A percentile compares a stretch with the other conserved stretches of the same genome.
These are phyloP conservation scores for Monoraphidium neglectum DNA, from an alignment of 139 green algal species.

Conservation along the genomic window DNA sequence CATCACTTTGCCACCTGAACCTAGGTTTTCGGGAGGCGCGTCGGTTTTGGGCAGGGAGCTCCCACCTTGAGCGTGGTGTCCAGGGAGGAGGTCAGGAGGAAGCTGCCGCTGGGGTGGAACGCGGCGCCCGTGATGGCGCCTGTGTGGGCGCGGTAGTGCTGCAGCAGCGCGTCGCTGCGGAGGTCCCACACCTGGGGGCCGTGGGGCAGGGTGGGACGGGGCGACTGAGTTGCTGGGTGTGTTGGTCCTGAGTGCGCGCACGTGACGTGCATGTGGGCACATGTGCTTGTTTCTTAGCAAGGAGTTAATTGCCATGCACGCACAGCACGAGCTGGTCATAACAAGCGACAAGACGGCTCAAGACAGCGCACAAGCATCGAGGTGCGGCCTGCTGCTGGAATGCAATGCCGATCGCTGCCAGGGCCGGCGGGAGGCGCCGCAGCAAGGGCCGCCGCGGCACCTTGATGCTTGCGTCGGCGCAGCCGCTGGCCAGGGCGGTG, in stretches of 20 bases:
- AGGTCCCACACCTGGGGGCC: constrained; percentile 38
- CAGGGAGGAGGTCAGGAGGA: constrained; percentile 76
- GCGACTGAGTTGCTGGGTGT: too few species aligned
- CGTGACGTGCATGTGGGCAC: too few species aligned
- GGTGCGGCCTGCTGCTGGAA: too few species aligned
- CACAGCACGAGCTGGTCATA: too few species aligned
- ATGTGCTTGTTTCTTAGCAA: too few species aligned
- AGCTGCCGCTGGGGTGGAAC: constrained; percentile 83
- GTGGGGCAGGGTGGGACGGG: too few species aligned
- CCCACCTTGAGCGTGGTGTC: constrained; percentile 83
- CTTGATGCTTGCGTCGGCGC: constrained; percentile 76
- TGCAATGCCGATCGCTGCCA: too few species aligned
- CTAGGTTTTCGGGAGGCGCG: not conserved
- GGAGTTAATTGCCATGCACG: too few species aligned
- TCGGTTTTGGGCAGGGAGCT: not conserved
- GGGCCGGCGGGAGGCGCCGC: too few species aligned
- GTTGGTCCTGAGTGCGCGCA: too few species aligned
- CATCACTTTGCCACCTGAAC: not conserved
- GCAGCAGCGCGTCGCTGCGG: constrained; percentile 59
- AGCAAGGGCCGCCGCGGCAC: not conserved
- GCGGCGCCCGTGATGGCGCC: constrained; percentile 69
- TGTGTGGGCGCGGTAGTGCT: constrained; percentile 78
- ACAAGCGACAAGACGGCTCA: too few species aligned
- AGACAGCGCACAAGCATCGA: too few species aligned
- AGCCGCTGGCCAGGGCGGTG: constrained; percentile 72